Conservation (phyloP, 2,329 filamentous ascomycete genomes). For the Ophiostoma populinum region DNA sequence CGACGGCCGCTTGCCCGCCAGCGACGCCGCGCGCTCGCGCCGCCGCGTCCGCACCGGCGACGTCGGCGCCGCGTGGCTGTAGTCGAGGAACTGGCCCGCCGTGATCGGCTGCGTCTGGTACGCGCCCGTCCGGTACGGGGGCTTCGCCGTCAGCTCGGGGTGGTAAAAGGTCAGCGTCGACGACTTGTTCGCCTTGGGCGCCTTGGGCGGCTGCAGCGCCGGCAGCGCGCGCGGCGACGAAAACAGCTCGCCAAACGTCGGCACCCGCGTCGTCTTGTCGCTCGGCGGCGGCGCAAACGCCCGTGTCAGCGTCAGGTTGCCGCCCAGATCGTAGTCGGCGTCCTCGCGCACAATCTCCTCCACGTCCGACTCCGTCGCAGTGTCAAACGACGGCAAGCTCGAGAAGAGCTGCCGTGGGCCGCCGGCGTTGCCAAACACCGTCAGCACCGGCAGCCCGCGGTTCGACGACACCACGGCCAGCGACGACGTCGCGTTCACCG, state of each 20-base stretch:
- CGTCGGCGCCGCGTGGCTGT: constrained; percentile 43
- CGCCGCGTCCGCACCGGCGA: constrained; percentile 43
- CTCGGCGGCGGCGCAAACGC: constrained; percentile 31
- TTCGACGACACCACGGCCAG: constrained; percentile 15
- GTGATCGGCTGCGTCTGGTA: constrained; percentile 52
- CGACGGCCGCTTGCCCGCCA: constrained; percentile 40
- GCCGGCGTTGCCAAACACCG: constrained; percentile 58
- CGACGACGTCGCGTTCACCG: neutral
- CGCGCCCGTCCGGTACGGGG: constrained; percentile 33
- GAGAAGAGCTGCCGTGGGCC: constrained; percentile 70
- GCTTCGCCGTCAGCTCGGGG: constrained; percentile 29
- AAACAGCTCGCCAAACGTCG: constrained; percentile 58
- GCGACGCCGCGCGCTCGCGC: constrained; percentile 53
- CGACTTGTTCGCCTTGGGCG: constrained; percentile 52
- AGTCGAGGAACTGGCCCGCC: constrained; percentile 53
- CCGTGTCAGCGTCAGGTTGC: constrained; percentile 46
- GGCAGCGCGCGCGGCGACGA: constrained; percentile 48
- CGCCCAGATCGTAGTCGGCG: constrained; percentile 6
- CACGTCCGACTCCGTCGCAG: constrained; percentile 24
- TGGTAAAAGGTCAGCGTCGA: constrained; percentile 21
- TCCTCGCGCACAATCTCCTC: constrained; percentile 31
- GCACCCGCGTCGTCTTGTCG: constrained; percentile 33
- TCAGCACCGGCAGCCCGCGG: constrained; percentile 41
- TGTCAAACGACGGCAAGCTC: constrained; percentile 41
- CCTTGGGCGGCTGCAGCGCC: constrained; percentile 53